Evolutionary conservation across 768 basidiomycete species (phyloP).

Genomic region (Pisolithus tinctorius): DNA sequence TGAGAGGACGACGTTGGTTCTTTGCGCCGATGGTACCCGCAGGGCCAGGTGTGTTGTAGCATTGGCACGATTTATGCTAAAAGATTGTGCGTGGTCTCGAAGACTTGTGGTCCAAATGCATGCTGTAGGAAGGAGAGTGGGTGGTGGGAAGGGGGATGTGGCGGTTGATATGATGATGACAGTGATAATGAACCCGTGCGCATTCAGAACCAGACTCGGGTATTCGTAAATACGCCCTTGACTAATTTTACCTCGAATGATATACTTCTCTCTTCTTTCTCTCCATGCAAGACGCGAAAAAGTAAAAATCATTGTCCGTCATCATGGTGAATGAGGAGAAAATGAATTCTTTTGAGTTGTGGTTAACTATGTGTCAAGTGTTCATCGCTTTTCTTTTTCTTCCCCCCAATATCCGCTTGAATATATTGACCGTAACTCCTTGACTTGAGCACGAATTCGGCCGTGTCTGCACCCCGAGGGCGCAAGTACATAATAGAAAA

Average conservation of each 20-base stretch:
- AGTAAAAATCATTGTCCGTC: not conserved
- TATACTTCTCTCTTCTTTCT: constrained; percentile 12
- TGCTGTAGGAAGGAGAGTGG: constrained; percentile 13
- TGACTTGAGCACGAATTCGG: not conserved
- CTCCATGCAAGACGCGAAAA: constrained; percentile 9
- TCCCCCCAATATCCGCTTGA: not conserved
- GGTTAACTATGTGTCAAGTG: constrained; percentile 18
- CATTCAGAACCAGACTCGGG: not conserved
- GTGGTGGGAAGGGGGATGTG: constrained; percentile 6
- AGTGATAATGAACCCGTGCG: constrained; percentile 1
- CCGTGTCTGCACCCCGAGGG: too few species aligned
- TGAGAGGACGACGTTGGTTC: constrained; percentile 9
- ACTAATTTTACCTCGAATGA: constrained; percentile 39
- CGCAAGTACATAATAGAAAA: too few species aligned
- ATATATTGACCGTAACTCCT: constrained; percentile 10
- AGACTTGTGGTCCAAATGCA: constrained; percentile 14
- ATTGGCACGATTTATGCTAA: constrained; percentile 35
- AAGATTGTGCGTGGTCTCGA: constrained; percentile 21
- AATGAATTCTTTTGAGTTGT: not conserved
- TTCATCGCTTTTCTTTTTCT: constrained; percentile 6
- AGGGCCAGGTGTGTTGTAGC: constrained; percentile 60
- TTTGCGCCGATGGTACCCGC: constrained; percentile 18
- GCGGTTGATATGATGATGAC: constrained; percentile 4
- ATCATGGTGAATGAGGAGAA: not conserved
- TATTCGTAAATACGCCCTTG: constrained; percentile 53